phyloP scores from a whole-genome alignment of 306 rosid genomes.

The Sicyos baderoa region DNA sequence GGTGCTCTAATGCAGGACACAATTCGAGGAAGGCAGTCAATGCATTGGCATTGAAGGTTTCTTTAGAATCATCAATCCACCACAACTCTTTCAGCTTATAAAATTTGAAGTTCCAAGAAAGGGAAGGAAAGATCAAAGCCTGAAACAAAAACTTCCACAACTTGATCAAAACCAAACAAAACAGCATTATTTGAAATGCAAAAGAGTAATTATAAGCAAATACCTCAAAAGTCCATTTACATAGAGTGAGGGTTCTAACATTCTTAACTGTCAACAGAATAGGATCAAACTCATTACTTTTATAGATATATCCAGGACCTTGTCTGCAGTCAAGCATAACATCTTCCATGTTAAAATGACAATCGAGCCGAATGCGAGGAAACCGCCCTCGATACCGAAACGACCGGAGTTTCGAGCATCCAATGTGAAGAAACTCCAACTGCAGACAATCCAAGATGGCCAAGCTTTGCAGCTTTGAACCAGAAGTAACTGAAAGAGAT shows the following conservation, averaged over 20 bases:
- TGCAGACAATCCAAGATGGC: slow-evolving; percentile 50
- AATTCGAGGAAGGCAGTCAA: slow-evolving; percentile 43
- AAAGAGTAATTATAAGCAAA: neutral
- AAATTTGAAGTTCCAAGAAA: slow-evolving; percentile 48
- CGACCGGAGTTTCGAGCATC: slow-evolving; percentile 40
- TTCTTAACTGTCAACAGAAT: slow-evolving; percentile 60
- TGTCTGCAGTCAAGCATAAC: slow-evolving; percentile 68
- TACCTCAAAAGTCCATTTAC: slow-evolving; percentile 78
- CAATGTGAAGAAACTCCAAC: slow-evolving; percentile 40
- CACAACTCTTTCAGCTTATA: slow-evolving; percentile 54
- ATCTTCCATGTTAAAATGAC: slow-evolving; percentile 56
- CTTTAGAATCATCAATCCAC: slow-evolving; percentile 54
- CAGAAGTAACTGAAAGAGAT: slow-evolving; percentile 36
- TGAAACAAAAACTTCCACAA: slow-evolving; percentile 22
- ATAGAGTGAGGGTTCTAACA: slow-evolving; percentile 43
- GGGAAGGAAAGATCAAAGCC: slow-evolving; percentile 65
- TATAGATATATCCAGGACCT: slow-evolving; percentile 31
- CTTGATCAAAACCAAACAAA: neutral
- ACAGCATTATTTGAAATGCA: neutral
- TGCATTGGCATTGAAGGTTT: slow-evolving; percentile 32
- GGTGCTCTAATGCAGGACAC: slow-evolving; percentile 57
- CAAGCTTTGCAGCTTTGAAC: slow-evolving; percentile 40
- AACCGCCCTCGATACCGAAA: slow-evolving; percentile 48
- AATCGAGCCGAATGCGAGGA: slow-evolving; percentile 44
- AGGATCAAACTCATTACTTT: slow-evolving; percentile 51